phyloP scores from a whole-genome alignment of 1,284 basidiomycete species.

The Mycena citricolor region DNA sequence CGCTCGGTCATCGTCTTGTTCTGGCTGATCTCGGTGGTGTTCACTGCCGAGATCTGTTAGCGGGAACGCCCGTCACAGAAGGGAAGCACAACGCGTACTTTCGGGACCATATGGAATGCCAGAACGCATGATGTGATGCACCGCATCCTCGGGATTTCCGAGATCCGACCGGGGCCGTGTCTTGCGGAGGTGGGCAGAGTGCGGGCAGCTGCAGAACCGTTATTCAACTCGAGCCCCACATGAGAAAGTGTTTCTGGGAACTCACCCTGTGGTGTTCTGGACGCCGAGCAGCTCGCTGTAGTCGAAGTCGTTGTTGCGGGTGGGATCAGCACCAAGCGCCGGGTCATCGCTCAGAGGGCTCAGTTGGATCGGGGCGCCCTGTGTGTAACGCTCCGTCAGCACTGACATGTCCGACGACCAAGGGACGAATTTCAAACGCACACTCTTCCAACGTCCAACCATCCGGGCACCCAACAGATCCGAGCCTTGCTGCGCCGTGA shows the following conservation, averaged over 20 bases:
- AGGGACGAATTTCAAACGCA: slow-evolving; percentile 27
- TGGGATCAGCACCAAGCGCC: slow-evolving; percentile 36
- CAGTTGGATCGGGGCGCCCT: slow-evolving; percentile 46
- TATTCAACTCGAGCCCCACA: no score
- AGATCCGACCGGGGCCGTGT: slow-evolving; percentile 51
- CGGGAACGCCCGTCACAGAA: not conserved
- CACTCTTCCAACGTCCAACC: slow-evolving; percentile 41
- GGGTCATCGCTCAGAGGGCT: slow-evolving; percentile 43
- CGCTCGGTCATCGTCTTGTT: slow-evolving; percentile 41
- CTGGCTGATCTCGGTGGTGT: slow-evolving; percentile 32
- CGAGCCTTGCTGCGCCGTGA: slow-evolving; percentile 40
- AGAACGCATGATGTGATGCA: slow-evolving; percentile 41
- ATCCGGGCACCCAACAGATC: slow-evolving; percentile 54
- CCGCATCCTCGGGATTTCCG: slow-evolving; percentile 22
- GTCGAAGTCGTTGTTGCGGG: slow-evolving; percentile 47
- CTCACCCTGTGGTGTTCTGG: no score
- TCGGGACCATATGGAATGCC: slow-evolving; percentile 52
- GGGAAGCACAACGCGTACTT: slow-evolving; percentile 15
- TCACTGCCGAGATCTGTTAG: slow-evolving; percentile 25
- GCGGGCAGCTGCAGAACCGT: slow-evolving; percentile 52
- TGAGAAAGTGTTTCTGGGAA: no score
- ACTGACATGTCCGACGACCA: slow-evolving; percentile 11
- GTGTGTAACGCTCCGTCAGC: not conserved
- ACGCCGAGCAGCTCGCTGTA: slow-evolving; percentile 31
- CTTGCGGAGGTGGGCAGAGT: slow-evolving; percentile 56